Evolutionary conservation across 2,329 filamentous ascomycete species (phyloP), one percentile per base, ranked within the genome.

Genomic region (Claviceps sp.): DNA sequence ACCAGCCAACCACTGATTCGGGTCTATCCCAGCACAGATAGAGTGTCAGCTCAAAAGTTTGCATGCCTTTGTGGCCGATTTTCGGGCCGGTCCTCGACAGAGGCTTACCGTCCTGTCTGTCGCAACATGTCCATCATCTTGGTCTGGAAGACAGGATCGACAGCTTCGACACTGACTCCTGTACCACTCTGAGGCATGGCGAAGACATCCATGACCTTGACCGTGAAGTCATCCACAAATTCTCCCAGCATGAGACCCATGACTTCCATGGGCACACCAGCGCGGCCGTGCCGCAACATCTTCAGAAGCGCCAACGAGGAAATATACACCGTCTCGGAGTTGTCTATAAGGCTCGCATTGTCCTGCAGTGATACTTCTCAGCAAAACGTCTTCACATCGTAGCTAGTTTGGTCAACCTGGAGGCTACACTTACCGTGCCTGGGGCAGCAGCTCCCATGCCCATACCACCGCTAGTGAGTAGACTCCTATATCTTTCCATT

Each of bases 91-190:
- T 34, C 30, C 9, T 11, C 52, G 48, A 43, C 52, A 52, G 40
- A 57, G 11, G 20, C 79, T 62, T 75, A 94, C 88, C 93, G 81
- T 72, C 93, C 93, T 54, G 93, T 98, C 76, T 98, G 93, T 64
- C 87, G 80, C 67, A 98, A 76, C 93, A 98, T 97, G 68, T 98
- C 93, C 93, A 98, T 98, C 93, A 98, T 98, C 78, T 96, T 98
- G 64, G 89, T 96, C 74, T 98, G 93, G 70, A 98, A 98, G 37
- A 98, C 93, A 9, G 90, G 89, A 67, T 98, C 93, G 57, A 98
- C 93, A 50, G 93, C 94, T 72, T 98, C 93, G 63, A 98, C 93
- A 70, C 88, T 95, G 61, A 98, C 93, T 60, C 93, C 93, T 1
- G 93, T 98, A 72, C 93, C 93, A 61, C 90, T 96, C 68, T 98